phyloP scores from a whole-genome alignment of 1,284 basidiomycete species.

The Naganishia liquefaciens region DNA sequence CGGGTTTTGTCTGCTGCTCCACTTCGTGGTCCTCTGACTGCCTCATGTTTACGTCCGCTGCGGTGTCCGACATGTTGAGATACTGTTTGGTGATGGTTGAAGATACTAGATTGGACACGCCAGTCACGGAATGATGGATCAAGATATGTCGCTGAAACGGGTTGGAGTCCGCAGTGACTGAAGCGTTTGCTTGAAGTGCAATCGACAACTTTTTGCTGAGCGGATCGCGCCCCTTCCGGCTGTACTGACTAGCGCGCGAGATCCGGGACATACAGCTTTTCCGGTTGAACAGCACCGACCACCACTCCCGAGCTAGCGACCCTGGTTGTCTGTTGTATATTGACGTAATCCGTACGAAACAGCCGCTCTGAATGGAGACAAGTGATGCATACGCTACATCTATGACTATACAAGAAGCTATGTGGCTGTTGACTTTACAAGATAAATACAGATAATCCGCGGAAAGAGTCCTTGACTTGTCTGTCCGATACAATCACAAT shows the following conservation, averaged over 20 bases:
- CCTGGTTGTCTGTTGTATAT: no score
- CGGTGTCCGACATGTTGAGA: no score
- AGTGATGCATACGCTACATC: not conserved
- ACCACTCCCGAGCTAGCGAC: no score
- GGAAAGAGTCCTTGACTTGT: constrained; percentile 4
- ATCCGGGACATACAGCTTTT: not conserved
- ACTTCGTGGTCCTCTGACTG: not conserved
- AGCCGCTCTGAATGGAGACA: no score
- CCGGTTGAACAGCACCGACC: not conserved
- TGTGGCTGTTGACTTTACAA: not conserved
- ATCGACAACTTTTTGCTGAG: constrained; percentile 9
- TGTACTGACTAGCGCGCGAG: not conserved
- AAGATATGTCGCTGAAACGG: no score
- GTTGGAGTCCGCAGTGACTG: not conserved
- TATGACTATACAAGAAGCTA: constrained; percentile 5
- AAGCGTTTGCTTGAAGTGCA: no score
- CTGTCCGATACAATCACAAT: not conserved
- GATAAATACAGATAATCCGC: not conserved
- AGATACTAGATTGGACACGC: no score
- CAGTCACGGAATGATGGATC: no score
- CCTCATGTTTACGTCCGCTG: no score
- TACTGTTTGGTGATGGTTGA: no score
- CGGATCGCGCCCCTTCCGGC: not conserved
- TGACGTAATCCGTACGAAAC: no score
- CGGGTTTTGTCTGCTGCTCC: not conserved